These are phyloP conservation scores for Furcasterigmium furcatum DNA, from an alignment of 2,329 filamentous ascomycete genomes.

Conservation along the genomic window DNA sequence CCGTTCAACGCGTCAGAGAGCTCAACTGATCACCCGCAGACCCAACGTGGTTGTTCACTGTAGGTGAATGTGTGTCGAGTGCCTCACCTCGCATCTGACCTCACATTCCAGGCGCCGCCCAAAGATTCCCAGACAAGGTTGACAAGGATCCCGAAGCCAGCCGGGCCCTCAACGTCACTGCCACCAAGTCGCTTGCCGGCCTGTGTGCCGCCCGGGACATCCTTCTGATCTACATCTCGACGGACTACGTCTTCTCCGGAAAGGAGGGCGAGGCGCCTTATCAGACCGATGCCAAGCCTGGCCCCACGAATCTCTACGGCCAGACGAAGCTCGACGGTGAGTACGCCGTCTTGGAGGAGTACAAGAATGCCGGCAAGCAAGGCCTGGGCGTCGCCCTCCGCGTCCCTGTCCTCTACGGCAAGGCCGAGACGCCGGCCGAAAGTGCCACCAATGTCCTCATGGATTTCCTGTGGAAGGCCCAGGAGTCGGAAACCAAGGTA, in stretches of 20 bases:
- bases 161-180: slow-evolving; percentile 69
- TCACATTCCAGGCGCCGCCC: slow-evolving; percentile 65
- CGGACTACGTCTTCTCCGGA: slow-evolving; percentile 78
- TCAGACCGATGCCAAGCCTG: slow-evolving; percentile 57
- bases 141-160: slow-evolving; percentile 76
- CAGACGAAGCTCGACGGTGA: slow-evolving; percentile 61
- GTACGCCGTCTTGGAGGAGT: slow-evolving; percentile 63
- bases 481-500: slow-evolving; percentile 58
- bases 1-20: too few relatives aligned
- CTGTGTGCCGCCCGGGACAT: slow-evolving; percentile 60
- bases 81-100: neutral
- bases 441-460: slow-evolving; percentile 82
- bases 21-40: slow-evolving; percentile 34
- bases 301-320: slow-evolving; percentile 74
- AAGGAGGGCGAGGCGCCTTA: slow-evolving; percentile 81
- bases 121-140: slow-evolving; percentile 84
- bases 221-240: slow-evolving; percentile 75
- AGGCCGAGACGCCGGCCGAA: slow-evolving; percentile 66
- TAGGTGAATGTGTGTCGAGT: slow-evolving; percentile 32
- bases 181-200: slow-evolving; percentile 63
- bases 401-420: slow-evolving; percentile 81
- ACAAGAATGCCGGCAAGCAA: slow-evolving; percentile 39
- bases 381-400: slow-evolving; percentile 68
- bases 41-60: slow-evolving; percentile 80
- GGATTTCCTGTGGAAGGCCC: slow-evolving; percentile 71